Percentiles rank a stretch among this genome's conserved stretches.
Conservation (phyloP, 1,284 basidiomycete genomes). For the Papiliotrema fonsecae region DNA sequence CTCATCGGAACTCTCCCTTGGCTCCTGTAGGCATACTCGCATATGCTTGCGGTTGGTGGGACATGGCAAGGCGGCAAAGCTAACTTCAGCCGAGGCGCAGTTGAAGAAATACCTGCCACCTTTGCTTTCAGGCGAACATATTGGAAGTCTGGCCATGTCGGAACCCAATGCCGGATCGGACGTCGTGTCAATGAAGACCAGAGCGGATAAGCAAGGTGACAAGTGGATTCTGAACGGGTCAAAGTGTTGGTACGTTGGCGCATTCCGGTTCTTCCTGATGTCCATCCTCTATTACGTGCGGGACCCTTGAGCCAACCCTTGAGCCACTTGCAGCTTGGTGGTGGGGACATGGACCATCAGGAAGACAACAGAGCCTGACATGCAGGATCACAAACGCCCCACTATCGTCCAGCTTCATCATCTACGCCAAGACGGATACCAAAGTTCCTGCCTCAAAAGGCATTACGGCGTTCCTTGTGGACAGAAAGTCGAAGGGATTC, state of each 20-base stretch:
- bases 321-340: too few species aligned
- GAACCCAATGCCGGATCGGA: conserved; percentile 87
- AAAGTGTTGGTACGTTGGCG: conserved; percentile 80
- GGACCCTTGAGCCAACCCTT: too few species aligned
- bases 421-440: conserved; percentile 86
- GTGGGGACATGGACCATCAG: too few species aligned
- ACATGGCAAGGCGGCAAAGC: neutral
- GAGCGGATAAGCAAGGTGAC: conserved; percentile 64
- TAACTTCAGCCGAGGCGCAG: conserved; percentile 56
- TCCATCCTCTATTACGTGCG: too few species aligned
- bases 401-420: conserved; percentile 78
- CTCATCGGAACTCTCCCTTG: too few species aligned
- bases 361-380: conserved; percentile 2
- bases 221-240: conserved; percentile 61
- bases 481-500: conserved; percentile 75
- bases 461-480: conserved; percentile 88
- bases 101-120: conserved; percentile 83
- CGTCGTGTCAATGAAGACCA: conserved; percentile 83
- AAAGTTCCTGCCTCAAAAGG: conserved; percentile 66
- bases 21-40: too few species aligned
- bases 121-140: conserved; percentile 71
- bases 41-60: too few species aligned
- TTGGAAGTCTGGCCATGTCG: conserved; percentile 91
- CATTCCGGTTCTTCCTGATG: too few species aligned
- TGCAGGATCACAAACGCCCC: conserved; percentile 92